Base-by-base conservation (phyloP, 768 basidiomycete species). In the Termitomyces heimii region DNA sequence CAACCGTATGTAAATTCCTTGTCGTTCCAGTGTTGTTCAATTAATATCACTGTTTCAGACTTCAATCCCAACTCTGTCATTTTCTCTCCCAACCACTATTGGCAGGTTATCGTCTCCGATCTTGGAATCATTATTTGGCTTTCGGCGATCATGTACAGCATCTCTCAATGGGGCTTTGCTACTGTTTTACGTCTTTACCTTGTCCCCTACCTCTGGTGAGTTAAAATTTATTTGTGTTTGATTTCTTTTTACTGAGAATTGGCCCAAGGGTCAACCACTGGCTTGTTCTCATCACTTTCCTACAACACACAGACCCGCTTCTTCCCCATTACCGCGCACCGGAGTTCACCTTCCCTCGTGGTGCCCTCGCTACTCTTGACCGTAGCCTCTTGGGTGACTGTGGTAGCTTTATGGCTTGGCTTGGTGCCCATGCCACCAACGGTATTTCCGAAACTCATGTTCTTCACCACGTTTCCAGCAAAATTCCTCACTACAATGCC, bases 371-470 rank as follows among this genome's bases (percentile, higher is more conserved):
- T 53, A 99, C 96, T 12, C 78, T 98, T 40, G 94, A 98, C 71
- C 90, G 92, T 48, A 84, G 70, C 65, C 80, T 92, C 37, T 77
- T 94, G 26, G 90, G 88, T 43, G 89, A 88, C 67, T 80, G 83
- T 55, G 94, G 95, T 47, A 77, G 73, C 43, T 63, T 95, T 64
- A 86, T 90, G 80, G 92, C 78, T 46, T 94, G 89, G 82, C 81
- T 98, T 61, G 95, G 94, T 43, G 84, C 85, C 1, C 82, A 84
- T 65, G 82, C 89, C 54, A 92, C 95, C 28, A 86, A 96, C 71
- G 93, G 94, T 63, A 94, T 97, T 68, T 92, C 90, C 4, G 93
- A 96, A 77, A 96, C 93, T 31, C 94, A 96, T 70, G 88, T 97
- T 56, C 74, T 85, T 24, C 96, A 98, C 73, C 96, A 98, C 71